phyloP scores from a whole-genome alignment of 108 stramenopile genomes.

The Pelagomonas calceolata region DNA sequence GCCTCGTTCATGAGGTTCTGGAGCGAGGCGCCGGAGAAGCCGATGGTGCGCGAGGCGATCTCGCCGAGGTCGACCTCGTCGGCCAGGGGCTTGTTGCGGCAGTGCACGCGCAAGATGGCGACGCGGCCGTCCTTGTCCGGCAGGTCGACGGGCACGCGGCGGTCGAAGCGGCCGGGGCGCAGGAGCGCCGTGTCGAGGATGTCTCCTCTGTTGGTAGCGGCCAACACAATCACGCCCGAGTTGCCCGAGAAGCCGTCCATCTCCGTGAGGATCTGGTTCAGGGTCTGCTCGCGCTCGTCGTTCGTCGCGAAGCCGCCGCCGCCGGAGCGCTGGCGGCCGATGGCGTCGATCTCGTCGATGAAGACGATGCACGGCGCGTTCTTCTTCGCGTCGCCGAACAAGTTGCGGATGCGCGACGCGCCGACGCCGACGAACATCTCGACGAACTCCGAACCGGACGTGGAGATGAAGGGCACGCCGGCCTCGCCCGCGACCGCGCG shows the following conservation, averaged over 20 bases:
- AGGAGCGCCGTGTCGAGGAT: slow-evolving; percentile 83
- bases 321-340: slow-evolving; percentile 48
- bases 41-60: slow-evolving; percentile 82
- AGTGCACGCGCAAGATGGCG: slow-evolving; percentile 79
- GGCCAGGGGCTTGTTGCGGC: slow-evolving; percentile 79
- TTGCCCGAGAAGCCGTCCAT: slow-evolving; percentile 91
- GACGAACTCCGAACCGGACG: slow-evolving; percentile 88
- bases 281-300: slow-evolving; percentile 85
- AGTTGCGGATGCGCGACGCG: slow-evolving; percentile 81
- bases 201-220: slow-evolving; percentile 25
- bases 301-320: slow-evolving; percentile 50
- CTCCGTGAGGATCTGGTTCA: slow-evolving; percentile 85
- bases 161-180: slow-evolving; percentile 96
- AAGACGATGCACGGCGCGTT: slow-evolving; percentile 88
- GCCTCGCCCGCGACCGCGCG: slow-evolving; percentile 95
- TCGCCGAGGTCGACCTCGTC: slow-evolving; percentile 81
- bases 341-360: slow-evolving; percentile 91
- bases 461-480: slow-evolving; percentile 83
- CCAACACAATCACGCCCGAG: slow-evolving; percentile 28
- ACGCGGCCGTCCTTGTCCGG: slow-evolving; percentile 85
- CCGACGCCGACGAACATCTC: slow-evolving; percentile 97
- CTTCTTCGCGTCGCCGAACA: slow-evolving; percentile 82
- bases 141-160: slow-evolving; percentile 85
- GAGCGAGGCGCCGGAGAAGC: slow-evolving; percentile 88
- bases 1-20: slow-evolving; percentile 97